Conservation (phyloP, 345 rosid species). For the Citrus medica region DNA sequence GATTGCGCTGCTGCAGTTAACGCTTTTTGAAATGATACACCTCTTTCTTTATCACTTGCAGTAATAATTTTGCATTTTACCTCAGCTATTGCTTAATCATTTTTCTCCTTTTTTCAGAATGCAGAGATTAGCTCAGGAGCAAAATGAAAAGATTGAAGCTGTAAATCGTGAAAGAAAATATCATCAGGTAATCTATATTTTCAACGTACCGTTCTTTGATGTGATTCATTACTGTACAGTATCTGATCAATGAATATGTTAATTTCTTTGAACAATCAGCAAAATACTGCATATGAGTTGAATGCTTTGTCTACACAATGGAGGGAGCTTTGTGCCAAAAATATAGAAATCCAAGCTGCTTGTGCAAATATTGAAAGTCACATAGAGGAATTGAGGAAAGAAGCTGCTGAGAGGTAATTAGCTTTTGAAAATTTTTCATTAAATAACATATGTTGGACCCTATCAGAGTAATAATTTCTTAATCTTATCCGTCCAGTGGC, state of each 20-base stretch:
- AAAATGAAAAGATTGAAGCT: conserved; percentile 78
- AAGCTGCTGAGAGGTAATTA: conserved; percentile 71
- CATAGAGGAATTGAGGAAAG: conserved; percentile 56
- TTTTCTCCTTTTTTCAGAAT: conserved; percentile 40
- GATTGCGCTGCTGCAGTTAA: not conserved
- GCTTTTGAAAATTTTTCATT: not conserved
- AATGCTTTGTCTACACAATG: conserved; percentile 84
- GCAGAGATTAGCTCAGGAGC: conserved; percentile 76
- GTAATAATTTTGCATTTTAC: not conserved
- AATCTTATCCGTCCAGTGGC: conserved; percentile 41
- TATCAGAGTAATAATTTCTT: conserved; percentile 11
- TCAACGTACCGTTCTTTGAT: not conserved
- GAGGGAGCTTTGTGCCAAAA: conserved; percentile 86
- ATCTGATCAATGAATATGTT: conserved; percentile 12
- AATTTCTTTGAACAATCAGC: conserved; percentile 41
- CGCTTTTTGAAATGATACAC: not conserved
- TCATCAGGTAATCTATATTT: conserved; percentile 69
- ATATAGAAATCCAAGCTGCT: conserved; percentile 82
- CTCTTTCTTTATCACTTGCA: not conserved
- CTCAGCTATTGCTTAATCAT: not conserved
- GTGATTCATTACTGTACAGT: not conserved
- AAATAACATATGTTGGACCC: not conserved
- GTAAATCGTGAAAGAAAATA: conserved; percentile 92
- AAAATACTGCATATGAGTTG: conserved; percentile 87
- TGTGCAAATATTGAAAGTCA: conserved; percentile 61